These are phyloP conservation scores for Podospora sp. DNA, from an alignment of 495 filamentous ascomycete genomes.

Conservation along the genomic window DNA sequence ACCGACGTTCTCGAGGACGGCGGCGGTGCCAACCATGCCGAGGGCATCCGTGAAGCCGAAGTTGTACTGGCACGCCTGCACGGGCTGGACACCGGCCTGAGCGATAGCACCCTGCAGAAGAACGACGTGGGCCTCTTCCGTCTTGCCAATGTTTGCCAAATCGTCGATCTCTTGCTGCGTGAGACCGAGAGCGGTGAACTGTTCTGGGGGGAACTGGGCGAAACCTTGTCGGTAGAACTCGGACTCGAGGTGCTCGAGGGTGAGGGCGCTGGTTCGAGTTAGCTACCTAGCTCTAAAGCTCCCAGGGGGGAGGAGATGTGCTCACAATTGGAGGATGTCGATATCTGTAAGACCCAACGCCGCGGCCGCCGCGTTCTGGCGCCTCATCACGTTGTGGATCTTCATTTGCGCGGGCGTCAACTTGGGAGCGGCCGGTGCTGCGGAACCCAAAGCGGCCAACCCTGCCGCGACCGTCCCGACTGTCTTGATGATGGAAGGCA, in stretches of 20 bases:
- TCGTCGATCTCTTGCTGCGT: slow-evolving; percentile 50
- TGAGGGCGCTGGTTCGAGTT: slow-evolving; percentile 56
- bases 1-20: slow-evolving; percentile 64
- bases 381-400: slow-evolving; percentile 50
- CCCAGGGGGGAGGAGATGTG: not conserved
- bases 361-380: slow-evolving; percentile 57
- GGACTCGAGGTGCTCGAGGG: slow-evolving; percentile 65
- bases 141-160: slow-evolving; percentile 54
- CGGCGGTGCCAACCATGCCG: slow-evolving; percentile 61
- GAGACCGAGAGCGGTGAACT: slow-evolving; percentile 61
- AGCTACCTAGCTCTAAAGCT: slow-evolving; percentile 18
- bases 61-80: slow-evolving; percentile 63
- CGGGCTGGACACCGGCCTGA: slow-evolving; percentile 56
- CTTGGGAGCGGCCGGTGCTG: slow-evolving; percentile 49
- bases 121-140: slow-evolving; percentile 61
- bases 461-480: slow-evolving; percentile 46
- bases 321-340: slow-evolving; percentile 74
- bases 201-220: slow-evolving; percentile 58
- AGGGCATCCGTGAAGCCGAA: slow-evolving; percentile 62
- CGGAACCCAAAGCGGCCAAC: slow-evolving; percentile 49
- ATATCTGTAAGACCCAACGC: slow-evolving; percentile 58
- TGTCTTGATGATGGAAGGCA: slow-evolving; percentile 52
- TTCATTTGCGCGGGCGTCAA: slow-evolving; percentile 43
- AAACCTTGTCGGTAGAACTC: slow-evolving; percentile 65
- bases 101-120: slow-evolving; percentile 57